A percentile compares a stretch with the other conserved stretches of the same genome.
phyloP scores from a whole-genome alignment of 352 stramenopile species.

The Globisporangium irregulare region DNA sequence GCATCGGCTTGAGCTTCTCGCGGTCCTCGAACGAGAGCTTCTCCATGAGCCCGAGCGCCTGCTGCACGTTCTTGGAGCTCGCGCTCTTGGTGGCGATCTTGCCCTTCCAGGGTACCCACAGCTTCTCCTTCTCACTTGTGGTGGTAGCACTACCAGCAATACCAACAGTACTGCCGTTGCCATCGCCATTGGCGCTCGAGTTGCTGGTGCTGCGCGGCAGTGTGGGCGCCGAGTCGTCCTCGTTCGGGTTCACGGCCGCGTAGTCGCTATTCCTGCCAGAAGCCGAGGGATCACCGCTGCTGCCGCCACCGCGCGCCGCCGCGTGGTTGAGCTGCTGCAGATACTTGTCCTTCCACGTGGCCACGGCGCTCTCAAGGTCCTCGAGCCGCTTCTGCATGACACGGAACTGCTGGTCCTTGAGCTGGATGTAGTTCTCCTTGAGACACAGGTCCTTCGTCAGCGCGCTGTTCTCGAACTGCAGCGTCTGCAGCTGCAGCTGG shows the following conservation, averaged over 20 bases:
- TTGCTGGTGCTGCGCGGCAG: not conserved
- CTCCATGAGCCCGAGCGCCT: slow-evolving; percentile 41
- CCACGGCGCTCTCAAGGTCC: slow-evolving; percentile 50
- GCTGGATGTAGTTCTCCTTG: slow-evolving; percentile 76
- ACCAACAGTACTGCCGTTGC: too few species aligned
- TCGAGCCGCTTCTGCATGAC: slow-evolving; percentile 70
- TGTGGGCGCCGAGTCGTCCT: slow-evolving; percentile 11
- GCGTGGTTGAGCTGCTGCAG: slow-evolving; percentile 40
- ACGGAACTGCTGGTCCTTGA: slow-evolving; percentile 73
- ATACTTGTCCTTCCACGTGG: slow-evolving; percentile 67
- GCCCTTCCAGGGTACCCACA: slow-evolving; percentile 37
- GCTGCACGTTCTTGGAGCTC: slow-evolving; percentile 27
- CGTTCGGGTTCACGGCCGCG: slow-evolving; percentile 10
- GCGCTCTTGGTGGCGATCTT: slow-evolving; percentile 17
- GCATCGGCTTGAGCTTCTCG: slow-evolving; percentile 47
- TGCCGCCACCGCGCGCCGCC: not conserved
- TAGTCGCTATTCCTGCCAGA: not conserved
- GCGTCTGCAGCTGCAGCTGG: slow-evolving; percentile 52
- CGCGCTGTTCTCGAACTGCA: slow-evolving; percentile 58
- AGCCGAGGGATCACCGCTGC: not conserved
- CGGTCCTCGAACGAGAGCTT: slow-evolving; percentile 45
- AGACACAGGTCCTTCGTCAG: slow-evolving; percentile 60
- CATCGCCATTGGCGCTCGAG: not conserved
- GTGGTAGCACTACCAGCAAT: too few species aligned
- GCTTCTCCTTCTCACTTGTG: too few species aligned